These are phyloP conservation scores for Pythium insidiosum DNA, from an alignment of 352 stramenopile genomes.

Conservation along the genomic window DNA sequence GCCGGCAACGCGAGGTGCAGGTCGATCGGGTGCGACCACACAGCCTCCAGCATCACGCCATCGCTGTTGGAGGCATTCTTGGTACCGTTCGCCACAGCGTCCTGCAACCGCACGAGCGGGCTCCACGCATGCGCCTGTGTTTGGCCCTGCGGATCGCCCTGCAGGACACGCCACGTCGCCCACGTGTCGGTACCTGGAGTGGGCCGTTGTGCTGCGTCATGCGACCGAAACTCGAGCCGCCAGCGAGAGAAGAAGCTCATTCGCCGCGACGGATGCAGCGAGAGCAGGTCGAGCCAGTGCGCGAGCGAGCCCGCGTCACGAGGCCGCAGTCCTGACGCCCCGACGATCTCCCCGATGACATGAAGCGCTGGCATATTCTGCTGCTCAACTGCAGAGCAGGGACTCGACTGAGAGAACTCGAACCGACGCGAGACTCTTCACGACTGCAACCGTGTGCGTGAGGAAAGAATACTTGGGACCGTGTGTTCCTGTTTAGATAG, in stretches of 20 bases:
- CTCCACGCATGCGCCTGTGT: slow-evolving; percentile 31
- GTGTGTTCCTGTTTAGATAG: too few species aligned
- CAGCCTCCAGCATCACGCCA: slow-evolving; percentile 21
- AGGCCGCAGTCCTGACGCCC: slow-evolving; percentile 25
- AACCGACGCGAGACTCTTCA: slow-evolving; percentile 6
- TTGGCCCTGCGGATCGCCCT: slow-evolving; percentile 28
- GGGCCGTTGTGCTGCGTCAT: not conserved
- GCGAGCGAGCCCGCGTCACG: slow-evolving; percentile 10
- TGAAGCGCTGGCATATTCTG: slow-evolving; percentile 34
- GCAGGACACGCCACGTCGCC: slow-evolving; percentile 27
- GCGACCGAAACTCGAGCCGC: slow-evolving; percentile 15
- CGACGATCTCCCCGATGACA: slow-evolving; percentile 39
- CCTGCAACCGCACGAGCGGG: slow-evolving; percentile 4
- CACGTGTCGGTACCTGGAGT: not conserved
- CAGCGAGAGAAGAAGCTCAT: slow-evolving; percentile 47
- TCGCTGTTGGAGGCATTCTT: slow-evolving; percentile 3
- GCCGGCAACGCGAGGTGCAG: slow-evolving; percentile 26
- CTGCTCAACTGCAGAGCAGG: too few species aligned
- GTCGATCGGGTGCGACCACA: slow-evolving; percentile 49
- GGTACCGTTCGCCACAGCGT: slow-evolving; percentile 4
- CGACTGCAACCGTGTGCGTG: too few species aligned
- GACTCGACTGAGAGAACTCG: not conserved
- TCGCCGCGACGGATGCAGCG: slow-evolving; percentile 25
- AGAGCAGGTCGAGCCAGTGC: slow-evolving; percentile 29
- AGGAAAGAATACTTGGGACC: too few species aligned